Conservation (phyloP, 1,139 yeast genomes). For the Magnusiomyces tetraspermus region DNA sequence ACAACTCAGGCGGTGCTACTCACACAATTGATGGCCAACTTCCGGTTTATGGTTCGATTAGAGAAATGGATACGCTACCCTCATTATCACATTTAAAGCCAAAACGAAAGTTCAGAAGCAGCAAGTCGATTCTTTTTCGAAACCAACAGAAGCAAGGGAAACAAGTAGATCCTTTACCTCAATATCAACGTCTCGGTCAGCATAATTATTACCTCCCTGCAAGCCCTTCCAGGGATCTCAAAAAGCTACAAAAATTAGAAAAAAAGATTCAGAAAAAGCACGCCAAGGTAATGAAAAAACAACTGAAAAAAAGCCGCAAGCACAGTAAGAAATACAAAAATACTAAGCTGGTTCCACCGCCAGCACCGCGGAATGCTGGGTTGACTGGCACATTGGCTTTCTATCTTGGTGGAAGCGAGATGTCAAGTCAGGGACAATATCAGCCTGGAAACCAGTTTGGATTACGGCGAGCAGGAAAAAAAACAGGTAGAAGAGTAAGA, state of each 20-base stretch:
- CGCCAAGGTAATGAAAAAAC: not conserved
- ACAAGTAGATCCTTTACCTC: no score
- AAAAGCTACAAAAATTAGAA: not conserved
- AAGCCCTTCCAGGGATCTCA: not conserved
- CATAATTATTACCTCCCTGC: not conserved
- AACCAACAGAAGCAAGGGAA: no score
- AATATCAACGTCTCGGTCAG: no score
- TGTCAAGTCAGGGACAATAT: not conserved
- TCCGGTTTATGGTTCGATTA: no score
- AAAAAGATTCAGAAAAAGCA: not conserved
- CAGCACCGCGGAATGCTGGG: not conserved
- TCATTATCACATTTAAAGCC: no score
- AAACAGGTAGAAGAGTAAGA: not conserved
- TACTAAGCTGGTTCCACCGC: not conserved
- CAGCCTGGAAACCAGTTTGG: not conserved
- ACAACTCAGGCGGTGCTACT: no score
- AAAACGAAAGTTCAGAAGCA: no score
- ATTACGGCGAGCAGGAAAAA: not conserved
- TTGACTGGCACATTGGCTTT: not conserved
- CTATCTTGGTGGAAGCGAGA: not conserved
- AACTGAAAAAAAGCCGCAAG: not conserved
- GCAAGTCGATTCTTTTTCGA: no score
- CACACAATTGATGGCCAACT: no score
- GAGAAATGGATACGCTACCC: no score
- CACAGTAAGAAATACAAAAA: not conserved